Conservation (phyloP, 2,329 filamentous ascomycete genomes). For the Ascochyta clinopodiicola region DNA sequence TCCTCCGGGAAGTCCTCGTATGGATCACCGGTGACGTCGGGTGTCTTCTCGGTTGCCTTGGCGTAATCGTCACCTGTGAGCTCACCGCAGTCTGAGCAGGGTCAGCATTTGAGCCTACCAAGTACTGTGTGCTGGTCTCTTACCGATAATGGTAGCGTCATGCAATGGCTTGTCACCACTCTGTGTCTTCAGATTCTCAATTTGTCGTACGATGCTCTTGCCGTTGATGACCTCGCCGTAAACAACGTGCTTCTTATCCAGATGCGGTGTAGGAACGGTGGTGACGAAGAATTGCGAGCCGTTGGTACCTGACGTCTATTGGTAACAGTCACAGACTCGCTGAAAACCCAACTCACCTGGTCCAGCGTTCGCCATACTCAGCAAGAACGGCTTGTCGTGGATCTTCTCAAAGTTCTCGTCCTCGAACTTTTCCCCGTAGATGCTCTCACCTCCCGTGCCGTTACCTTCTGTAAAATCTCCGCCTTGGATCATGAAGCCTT, state of each 20-base stretch:
- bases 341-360: constrained; percentile 66
- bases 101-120: not conserved
- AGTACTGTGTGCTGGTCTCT: not conserved
- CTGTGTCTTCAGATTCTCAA: constrained; percentile 82
- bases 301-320: constrained; percentile 73
- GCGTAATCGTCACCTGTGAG: constrained; percentile 74
- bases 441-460: constrained; percentile 94
- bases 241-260: constrained; percentile 96
- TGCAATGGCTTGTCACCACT: constrained; percentile 77
- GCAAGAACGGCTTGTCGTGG: constrained; percentile 90
- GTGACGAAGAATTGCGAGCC: constrained; percentile 99
- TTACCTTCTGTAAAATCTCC: constrained; percentile 96
- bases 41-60: constrained; percentile 69
- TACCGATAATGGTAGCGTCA: constrained; percentile 70
- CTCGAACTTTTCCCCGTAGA: constrained; percentile 96
- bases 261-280: constrained; percentile 90
- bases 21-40: constrained; percentile 83
- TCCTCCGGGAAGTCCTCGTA: constrained; percentile 98
- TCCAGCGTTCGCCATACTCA: constrained; percentile 98
- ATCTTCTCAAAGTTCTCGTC: constrained; percentile 94
- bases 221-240: constrained; percentile 94
- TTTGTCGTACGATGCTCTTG: constrained; percentile 86
- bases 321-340: not conserved
- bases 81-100: constrained; percentile 77
- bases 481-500: constrained; percentile 98